phyloP scores from a whole-genome alignment of 306 rosid species.

The Ceratonia siliqua region DNA sequence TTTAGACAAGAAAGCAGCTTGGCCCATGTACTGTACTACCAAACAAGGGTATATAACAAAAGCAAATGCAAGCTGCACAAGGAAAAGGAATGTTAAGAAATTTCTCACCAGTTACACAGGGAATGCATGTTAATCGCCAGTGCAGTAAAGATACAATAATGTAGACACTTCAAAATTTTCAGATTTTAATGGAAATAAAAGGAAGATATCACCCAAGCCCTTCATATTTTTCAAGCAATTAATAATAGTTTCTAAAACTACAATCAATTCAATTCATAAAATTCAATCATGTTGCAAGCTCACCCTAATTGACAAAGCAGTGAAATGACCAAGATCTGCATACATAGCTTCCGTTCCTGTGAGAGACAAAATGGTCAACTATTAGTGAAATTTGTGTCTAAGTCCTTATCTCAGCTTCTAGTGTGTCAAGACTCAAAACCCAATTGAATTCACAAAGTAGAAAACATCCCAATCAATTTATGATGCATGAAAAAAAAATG shows the following conservation, averaged over 20 bases:
- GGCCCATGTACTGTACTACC: slow-evolving; percentile 90
- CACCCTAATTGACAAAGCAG: slow-evolving; percentile 83
- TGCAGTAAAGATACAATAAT: background rate
- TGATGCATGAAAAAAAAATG: slow-evolving; percentile 6
- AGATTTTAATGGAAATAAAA: background rate
- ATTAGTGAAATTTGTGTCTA: slow-evolving; percentile 23
- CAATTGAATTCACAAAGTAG: slow-evolving; percentile 22
- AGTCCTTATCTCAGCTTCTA: background rate
- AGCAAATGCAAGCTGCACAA: slow-evolving; percentile 75
- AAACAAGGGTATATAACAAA: slow-evolving; percentile 77
- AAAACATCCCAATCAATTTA: slow-evolving; percentile 25
- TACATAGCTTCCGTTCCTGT: slow-evolving; percentile 93
- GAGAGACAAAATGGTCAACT: slow-evolving; percentile 21
- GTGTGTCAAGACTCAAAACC: background rate
- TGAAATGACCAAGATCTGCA: slow-evolving; percentile 88
- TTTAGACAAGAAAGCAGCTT: slow-evolving; percentile 81
- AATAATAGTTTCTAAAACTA: background rate
- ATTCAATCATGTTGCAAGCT: slow-evolving; percentile 28
- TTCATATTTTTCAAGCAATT: background rate
- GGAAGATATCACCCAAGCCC: background rate
- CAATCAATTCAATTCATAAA: background rate
- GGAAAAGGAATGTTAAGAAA: slow-evolving; percentile 20
- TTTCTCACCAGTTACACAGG: slow-evolving; percentile 6
- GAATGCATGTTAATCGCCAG: background rate
- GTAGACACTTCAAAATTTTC: background rate